Evolutionary conservation across 805 yeast species (phyloP), one percentile per base, ranked within the genome.

Genomic region (Diddensiella caesifluorescens): DNA sequence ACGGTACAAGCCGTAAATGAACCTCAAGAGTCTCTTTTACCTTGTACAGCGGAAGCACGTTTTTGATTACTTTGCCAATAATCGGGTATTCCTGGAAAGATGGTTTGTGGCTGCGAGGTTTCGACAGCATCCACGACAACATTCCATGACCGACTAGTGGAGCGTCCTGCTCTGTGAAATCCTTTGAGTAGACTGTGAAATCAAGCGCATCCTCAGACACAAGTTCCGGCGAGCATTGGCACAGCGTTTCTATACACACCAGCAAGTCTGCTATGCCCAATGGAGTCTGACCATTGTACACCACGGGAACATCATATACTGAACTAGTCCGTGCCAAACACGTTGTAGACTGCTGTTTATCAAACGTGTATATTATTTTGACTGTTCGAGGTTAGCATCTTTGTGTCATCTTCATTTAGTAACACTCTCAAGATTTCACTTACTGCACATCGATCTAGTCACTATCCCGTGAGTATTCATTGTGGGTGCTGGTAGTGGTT

Each of bases 91-190:
- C 26, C 15, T 5, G 41, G n/a, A n/a, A n/a, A n/a, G n/a, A n/a
- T n/a, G n/a, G n/a, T n/a, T n/a, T n/a, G n/a, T n/a, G n/a, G 38
- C 4, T 16, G 13, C 29, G 46, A 2, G 39, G 20, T 13, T 22
- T 19, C n/a, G 38, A 27, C 30, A 44, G 33, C 20, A 42, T 35
- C 35, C 46, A 29, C 5, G 65, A 57, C 9, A 67, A 51, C 43
- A 55, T 45, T 10, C 71, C 71, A 46, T 67, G 69, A 20, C 69
- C 67, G 35, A 64, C 65, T 23, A 62, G 46, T 9, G 71, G 70
- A 33, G 48, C 45, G 35, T 53, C 68, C 13, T 53, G 56, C 42
- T 67, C 71, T 9, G 64, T 53, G 44, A 55, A 58, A 51, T 67
- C 71, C 13, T 53, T 60, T 2, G 68, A 55, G 46, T 67, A 67